These are phyloP conservation scores for Barnettozyma salicaria DNA, from an alignment of 805 yeast genomes.

Conservation along the genomic window DNA sequence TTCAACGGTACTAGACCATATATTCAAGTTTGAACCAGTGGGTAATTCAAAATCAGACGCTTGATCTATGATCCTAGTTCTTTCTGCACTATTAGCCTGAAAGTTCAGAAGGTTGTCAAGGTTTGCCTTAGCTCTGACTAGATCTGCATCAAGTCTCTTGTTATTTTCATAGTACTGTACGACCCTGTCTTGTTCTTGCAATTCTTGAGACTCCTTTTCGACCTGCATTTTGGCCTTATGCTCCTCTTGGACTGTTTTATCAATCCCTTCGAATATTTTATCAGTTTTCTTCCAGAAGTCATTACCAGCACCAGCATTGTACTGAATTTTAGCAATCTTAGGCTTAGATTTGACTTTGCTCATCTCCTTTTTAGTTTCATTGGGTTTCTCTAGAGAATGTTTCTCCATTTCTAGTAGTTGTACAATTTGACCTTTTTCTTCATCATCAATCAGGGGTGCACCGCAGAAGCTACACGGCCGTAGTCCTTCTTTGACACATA, in stretches of 20 bases:
- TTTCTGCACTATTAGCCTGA: constrained; percentile 81
- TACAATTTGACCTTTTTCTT: constrained; percentile 57
- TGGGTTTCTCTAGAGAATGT: constrained; percentile 32
- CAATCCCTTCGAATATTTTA: constrained; percentile 43
- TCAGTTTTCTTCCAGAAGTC: constrained; percentile 68
- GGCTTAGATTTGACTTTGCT: constrained; percentile 27
- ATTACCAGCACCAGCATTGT: constrained; percentile 55
- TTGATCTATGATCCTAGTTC: constrained; percentile 89
- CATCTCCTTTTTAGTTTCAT: constrained; percentile 14
- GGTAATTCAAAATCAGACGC: constrained; percentile 79
- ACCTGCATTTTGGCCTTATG: constrained; percentile 29
- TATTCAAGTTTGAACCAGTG: constrained; percentile 45
- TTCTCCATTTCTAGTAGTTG: constrained; percentile 50
- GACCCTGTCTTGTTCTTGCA: constrained; percentile 37
- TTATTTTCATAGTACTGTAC: constrained; percentile 38
- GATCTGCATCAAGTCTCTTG: constrained; percentile 46
- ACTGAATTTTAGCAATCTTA: constrained; percentile 42
- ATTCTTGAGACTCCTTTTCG: constrained; percentile 31
- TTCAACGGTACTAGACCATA: constrained; percentile 83
- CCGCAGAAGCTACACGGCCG: constrained; percentile 89
- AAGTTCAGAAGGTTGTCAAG: constrained; percentile 69
- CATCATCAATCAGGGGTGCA: constrained; percentile 49
- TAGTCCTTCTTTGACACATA: constrained; percentile 83
- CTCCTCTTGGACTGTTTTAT: constrained; percentile 32
- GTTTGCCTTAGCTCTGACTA: constrained; percentile 63